Conservation (phyloP, 257 asterid species). For the Craterostigma plantagineum region DNA sequence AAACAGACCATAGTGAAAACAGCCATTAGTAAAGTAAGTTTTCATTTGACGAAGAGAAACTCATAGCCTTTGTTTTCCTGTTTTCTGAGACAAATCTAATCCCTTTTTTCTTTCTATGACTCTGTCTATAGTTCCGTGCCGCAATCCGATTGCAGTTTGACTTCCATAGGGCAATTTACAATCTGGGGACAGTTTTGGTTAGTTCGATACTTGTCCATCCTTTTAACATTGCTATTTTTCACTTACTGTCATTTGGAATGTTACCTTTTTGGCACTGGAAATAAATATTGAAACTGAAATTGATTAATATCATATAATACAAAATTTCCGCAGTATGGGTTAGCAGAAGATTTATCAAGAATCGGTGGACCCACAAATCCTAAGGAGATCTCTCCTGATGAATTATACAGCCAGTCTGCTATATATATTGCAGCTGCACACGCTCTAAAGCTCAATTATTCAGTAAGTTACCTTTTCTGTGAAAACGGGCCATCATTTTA, state of each 20-base stretch:
- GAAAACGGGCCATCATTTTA: conserved; percentile 7
- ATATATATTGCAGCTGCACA: conserved; percentile 96
- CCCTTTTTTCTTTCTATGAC: too few species aligned
- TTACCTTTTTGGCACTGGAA: too few species aligned
- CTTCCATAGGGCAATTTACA: conserved; percentile 97
- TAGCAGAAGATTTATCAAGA: conserved; percentile 96
- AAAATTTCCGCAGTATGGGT: conserved; percentile 97
- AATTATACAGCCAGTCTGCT: conserved; percentile 91
- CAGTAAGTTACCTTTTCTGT: conserved; percentile 34
- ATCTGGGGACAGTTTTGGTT: conserved; percentile 98
- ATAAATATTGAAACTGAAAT: too few species aligned
- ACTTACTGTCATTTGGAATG: too few species aligned
- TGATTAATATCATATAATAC: too few species aligned
- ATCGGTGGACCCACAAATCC: conserved; percentile 52
- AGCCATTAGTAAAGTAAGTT: conserved; percentile 80
- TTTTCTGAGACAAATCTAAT: too few species aligned
- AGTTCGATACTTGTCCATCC: conserved; percentile 19
- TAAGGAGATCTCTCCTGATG: conserved; percentile 75
- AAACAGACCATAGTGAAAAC: conserved; percentile 80
- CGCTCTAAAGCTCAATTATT: conserved; percentile 86
- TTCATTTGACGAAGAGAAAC: conserved; percentile 6
- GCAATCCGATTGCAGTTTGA: conserved; percentile 95
- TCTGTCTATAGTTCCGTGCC: conserved; percentile 89
- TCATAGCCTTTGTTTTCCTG: conserved; percentile 4
- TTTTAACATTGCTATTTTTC: too few species aligned